A percentile compares a stretch with the other conserved stretches of the same genome.
These are phyloP conservation scores for Viola odorata DNA, from an alignment of 345 rosid genomes.

Conservation along the genomic window DNA sequence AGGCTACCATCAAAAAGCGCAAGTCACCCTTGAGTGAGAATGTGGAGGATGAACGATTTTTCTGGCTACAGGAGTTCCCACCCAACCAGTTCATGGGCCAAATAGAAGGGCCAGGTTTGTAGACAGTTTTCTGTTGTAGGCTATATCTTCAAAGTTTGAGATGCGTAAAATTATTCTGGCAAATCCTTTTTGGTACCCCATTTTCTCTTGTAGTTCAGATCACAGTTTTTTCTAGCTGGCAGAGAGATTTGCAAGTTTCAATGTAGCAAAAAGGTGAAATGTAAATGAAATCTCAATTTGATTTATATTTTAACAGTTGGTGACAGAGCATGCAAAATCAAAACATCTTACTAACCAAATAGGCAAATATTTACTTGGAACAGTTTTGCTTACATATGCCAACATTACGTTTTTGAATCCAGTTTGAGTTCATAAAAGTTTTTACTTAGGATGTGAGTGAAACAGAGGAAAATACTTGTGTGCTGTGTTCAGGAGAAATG, in stretches of 20 bases:
- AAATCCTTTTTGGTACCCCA: slow-evolving; percentile 22
- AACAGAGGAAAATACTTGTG: background rate
- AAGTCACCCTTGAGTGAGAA: slow-evolving; percentile 38
- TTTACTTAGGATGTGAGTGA: background rate
- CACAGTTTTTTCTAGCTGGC: slow-evolving; percentile 14
- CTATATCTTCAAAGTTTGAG: slow-evolving; percentile 23
- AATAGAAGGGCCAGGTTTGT: slow-evolving; percentile 43
- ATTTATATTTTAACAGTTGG: slow-evolving; percentile 6
- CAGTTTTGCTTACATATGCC: background rate
- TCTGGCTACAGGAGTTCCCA: slow-evolving; percentile 30
- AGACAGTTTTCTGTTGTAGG: slow-evolving; percentile 31
- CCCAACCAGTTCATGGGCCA: slow-evolving; percentile 27
- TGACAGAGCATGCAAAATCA: slow-evolving; percentile 1
- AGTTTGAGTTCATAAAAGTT: background rate
- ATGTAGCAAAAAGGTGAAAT: slow-evolving; percentile 10
- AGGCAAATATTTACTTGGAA: background rate
- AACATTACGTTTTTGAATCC: background rate
- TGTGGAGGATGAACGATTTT: slow-evolving; percentile 36
- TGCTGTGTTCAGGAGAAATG: background rate
- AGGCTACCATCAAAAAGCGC: slow-evolving; percentile 39
- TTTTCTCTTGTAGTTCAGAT: slow-evolving; percentile 20
- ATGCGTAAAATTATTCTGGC: slow-evolving; percentile 18
- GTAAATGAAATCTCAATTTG: slow-evolving; percentile 15
- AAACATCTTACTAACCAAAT: background rate
- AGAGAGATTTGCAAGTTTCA: slow-evolving; percentile 19